Evolutionary conservation across 495 filamentous ascomycete species (phyloP), one percentile per base, ranked within the genome.

Genomic region (Jackrogersella multiformis): DNA sequence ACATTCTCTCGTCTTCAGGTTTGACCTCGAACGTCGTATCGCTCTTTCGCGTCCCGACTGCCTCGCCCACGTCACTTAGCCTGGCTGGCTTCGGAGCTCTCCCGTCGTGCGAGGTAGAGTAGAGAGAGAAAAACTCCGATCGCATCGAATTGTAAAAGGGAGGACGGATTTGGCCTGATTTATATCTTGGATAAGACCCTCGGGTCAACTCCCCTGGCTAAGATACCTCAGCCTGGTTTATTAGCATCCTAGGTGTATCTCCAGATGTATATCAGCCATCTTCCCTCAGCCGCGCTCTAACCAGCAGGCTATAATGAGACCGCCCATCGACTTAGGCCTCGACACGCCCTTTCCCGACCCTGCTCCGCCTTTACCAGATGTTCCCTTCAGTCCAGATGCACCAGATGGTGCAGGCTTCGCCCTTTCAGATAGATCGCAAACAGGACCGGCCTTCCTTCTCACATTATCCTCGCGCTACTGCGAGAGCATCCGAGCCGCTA

Each of bases 301-400:
- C 48, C 59, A 66, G 64, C 64, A 72, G 73, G 71, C 74, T 76
- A 79, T 77, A 75, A 80, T 77, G 71, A 73, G 66, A 75, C 45
- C 59, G 45, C 46, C 46, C 63, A 52, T 56, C 57, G 58, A 70
- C 55, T 48, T 32, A 38, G 54, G 46, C 57, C 61, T 66, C 64
- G 54, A 68, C 12, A 62, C 58, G 32, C 36, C 60, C 67, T 36
- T 61, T 71, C 59, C 57, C 24, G 61, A 64, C 58, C 60, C 45
- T 38, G 45, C 35, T 57, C 60, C 61, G 52, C 28, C 49, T 51
- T 55, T 51, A 52, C 69, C 64, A 74, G 45, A 82, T 82, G 80
- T 69, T 80, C 45, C 78, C 80, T 48, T 74, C 79, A 63, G 69
- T 82, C 48, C 80, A 82, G 60, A 76, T 75, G 77, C 81, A 81